These are phyloP conservation scores for Boletus edulis DNA, from an alignment of 768 basidiomycete genomes.

Conservation along the genomic window DNA sequence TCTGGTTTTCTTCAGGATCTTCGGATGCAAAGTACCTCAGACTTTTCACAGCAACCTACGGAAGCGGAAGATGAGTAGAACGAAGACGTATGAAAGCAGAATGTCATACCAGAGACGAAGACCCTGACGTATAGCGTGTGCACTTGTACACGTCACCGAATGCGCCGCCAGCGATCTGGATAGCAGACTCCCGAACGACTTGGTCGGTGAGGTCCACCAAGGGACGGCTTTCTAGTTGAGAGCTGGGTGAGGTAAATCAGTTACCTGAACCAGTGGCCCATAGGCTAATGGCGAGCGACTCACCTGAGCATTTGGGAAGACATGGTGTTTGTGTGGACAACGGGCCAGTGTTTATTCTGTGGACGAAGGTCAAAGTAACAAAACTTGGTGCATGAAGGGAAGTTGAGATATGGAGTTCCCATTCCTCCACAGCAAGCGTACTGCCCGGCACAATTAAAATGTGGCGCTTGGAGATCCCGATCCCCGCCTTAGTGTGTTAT, in stretches of 20 bases:
- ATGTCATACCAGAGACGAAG: not conserved
- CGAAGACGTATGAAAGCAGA: not conserved
- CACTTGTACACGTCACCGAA: conserved; percentile 7
- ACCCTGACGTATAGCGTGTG: not conserved
- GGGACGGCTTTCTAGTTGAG: not conserved
- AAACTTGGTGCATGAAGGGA: too few relatives aligned
- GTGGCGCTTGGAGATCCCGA: not conserved
- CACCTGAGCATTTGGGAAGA: not conserved
- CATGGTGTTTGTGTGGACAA: not conserved
- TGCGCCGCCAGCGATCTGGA: not conserved
- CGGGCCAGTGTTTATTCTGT: too few relatives aligned
- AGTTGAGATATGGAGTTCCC: not conserved
- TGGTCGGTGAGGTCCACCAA: conserved; percentile 5
- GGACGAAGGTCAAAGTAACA: too few relatives aligned
- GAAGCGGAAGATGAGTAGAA: not conserved
- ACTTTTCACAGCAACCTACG: not conserved
- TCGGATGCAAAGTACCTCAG: not conserved
- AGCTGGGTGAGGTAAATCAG: not conserved
- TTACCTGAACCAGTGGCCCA: not conserved
- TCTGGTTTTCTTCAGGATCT: not conserved
- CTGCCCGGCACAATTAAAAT: not conserved
- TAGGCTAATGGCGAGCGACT: not conserved
- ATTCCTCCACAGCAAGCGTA: not conserved
- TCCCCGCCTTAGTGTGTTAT: too few relatives aligned
- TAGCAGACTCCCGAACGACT: not conserved